Conservation (phyloP, 345 rosid genomes). For the Capsella bursapastoris region DNA sequence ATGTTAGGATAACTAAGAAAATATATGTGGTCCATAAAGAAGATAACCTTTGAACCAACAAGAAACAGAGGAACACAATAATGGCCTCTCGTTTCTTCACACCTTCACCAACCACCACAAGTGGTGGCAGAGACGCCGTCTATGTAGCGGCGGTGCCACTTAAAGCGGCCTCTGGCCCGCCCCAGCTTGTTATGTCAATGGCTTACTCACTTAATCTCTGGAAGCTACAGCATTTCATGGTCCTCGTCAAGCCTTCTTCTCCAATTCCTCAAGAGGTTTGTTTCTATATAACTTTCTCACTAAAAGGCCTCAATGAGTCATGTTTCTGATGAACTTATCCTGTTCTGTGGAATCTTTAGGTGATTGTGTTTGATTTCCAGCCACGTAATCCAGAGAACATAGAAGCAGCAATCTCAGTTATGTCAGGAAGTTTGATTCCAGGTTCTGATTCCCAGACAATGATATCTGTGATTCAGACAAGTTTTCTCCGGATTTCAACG, state of each 20-base stretch:
- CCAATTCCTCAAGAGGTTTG: slow-evolving; percentile 32
- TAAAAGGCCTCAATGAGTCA: neutral
- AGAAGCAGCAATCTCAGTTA: slow-evolving; percentile 39
- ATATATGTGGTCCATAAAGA: neutral
- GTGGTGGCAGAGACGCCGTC: slow-evolving; percentile 53
- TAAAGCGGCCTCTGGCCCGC: slow-evolving; percentile 60
- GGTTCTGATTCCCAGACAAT: slow-evolving; percentile 41
- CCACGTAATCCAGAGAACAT: slow-evolving; percentile 40
- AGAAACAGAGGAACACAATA: slow-evolving; percentile 14
- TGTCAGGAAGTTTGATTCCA: slow-evolving; percentile 42
- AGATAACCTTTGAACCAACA: neutral
- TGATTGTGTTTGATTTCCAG: slow-evolving; percentile 45
- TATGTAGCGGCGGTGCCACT: slow-evolving; percentile 68
- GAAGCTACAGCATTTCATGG: slow-evolving; percentile 66
- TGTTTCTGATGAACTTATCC: neutral
- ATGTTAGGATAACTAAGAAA: neutral
- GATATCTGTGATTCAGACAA: slow-evolving; percentile 25
- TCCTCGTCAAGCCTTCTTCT: slow-evolving; percentile 51
- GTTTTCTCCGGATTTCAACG: neutral
- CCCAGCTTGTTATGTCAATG: slow-evolving; percentile 60
- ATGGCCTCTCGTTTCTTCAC: slow-evolving; percentile 37
- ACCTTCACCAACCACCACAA: slow-evolving; percentile 31
- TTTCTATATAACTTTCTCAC: neutral
- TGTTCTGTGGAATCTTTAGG: slow-evolving; percentile 26
- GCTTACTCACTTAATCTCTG: slow-evolving; percentile 61